Evolutionary conservation across 257 asterid genomes (phyloP).

Genomic region (Catharanthus roseus): DNA sequence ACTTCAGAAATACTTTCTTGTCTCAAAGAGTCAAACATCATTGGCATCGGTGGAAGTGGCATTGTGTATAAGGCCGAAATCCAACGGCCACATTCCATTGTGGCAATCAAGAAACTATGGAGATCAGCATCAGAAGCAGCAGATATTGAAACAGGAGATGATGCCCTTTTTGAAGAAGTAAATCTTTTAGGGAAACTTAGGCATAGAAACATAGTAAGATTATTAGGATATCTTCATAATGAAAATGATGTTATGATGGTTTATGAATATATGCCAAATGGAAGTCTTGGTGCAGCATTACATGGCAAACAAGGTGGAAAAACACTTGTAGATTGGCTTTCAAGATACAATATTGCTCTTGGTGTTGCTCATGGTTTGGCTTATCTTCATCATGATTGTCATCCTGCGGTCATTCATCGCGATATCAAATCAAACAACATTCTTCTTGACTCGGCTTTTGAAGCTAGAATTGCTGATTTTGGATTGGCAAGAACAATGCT

Average conservation of each 20-base stretch:
- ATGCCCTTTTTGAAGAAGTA: conserved; percentile 52
- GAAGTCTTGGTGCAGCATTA: conserved; percentile 45
- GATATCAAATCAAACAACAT: conserved; percentile 56
- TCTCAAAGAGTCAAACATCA: conserved; percentile 47
- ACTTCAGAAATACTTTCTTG: conserved; percentile 45
- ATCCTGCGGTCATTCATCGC: conserved; percentile 47
- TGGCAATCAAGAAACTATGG: conserved; percentile 64
- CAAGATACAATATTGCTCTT: conserved; percentile 43
- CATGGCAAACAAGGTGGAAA: conserved; percentile 22
- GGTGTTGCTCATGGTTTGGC: conserved; percentile 59
- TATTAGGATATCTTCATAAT: conserved; percentile 38
- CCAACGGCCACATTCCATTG: conserved; percentile 29
- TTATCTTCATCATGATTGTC: conserved; percentile 63
- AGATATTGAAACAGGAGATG: conserved; percentile 43
- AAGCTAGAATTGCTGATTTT: conserved; percentile 54
- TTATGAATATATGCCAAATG: conserved; percentile 51
- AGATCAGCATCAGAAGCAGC: conserved; percentile 35
- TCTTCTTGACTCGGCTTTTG: conserved; percentile 40
- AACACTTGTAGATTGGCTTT: conserved; percentile 38
- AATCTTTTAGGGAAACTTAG: conserved; percentile 33
- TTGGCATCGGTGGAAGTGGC: conserved; percentile 63
- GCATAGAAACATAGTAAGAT: conserved; percentile 49
- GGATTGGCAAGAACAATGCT: conserved; percentile 47
- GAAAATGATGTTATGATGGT: conserved; percentile 38
- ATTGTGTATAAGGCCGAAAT: conserved; percentile 56